A percentile compares a stretch with the other conserved stretches of the same genome.
phyloP scores from a whole-genome alignment of 441 rosid species.

The Erysimum pusillum region DNA sequence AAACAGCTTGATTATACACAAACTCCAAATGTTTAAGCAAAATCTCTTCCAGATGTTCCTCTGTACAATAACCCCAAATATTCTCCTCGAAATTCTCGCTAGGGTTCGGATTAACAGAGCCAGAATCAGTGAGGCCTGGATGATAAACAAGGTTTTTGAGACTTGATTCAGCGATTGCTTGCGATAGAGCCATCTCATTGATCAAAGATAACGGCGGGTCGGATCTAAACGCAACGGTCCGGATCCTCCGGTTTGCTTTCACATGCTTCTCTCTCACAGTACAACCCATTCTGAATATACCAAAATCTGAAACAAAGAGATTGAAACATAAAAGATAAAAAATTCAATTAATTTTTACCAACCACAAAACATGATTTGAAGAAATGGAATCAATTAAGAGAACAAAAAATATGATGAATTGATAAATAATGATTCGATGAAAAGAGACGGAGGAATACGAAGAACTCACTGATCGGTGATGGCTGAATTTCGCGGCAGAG shows the following conservation, averaged over 20 bases:
- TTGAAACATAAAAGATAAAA: background rate
- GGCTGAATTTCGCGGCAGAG: constrained; percentile 9
- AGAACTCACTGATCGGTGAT: constrained; percentile 43
- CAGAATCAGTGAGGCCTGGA: constrained; percentile 52
- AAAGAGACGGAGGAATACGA: background rate
- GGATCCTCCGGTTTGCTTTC: constrained; percentile 63
- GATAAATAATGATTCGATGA: background rate
- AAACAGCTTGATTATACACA: constrained; percentile 72
- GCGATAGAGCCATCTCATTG: constrained; percentile 51
- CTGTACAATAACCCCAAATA: constrained; percentile 81
- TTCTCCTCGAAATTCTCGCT: constrained; percentile 58
- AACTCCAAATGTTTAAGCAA: constrained; percentile 71
- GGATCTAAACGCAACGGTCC: constrained; percentile 54
- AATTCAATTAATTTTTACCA: constrained; percentile 1
- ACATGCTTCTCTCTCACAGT: constrained; percentile 73
- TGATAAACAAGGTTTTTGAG: constrained; percentile 62
- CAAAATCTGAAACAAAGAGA: constrained; percentile 15
- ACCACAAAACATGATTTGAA: constrained; percentile 4
- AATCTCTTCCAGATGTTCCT: constrained; percentile 82
- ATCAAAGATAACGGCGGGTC: constrained; percentile 59
- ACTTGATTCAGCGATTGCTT: constrained; percentile 64
- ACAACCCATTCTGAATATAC: constrained; percentile 61
- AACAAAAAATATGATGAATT: background rate
- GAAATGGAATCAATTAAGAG: background rate
- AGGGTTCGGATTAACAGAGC: constrained; percentile 27